Base-by-base conservation (phyloP, 768 basidiomycete species). In the Butyriboletus loyo region DNA sequence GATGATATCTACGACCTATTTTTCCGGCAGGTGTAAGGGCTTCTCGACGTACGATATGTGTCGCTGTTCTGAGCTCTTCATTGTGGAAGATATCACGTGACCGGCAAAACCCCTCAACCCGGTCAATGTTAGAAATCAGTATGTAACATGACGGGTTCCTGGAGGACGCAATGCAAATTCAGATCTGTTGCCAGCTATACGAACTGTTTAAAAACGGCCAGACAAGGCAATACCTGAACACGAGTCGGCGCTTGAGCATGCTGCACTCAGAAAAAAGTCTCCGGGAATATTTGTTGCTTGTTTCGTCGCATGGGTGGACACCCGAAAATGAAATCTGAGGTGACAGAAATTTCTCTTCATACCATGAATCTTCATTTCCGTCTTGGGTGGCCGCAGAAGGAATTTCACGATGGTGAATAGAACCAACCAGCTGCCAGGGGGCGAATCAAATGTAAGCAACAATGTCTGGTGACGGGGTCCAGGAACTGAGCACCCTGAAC, bases 401-500 rank as follows among this genome's bases (percentile, higher is more conserved):
- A 27, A 35, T 22, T 42, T 28, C 25, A 14, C 19, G 35, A 50
- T 40, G 47, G 43, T 36, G 51, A 43, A 54, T 50, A 21, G 49
- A 56, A 48, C 25, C 50, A 43, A 31, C 7, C 34, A 51, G 11
- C 6, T 39, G 36, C 40, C 37, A 35, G 30, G 46, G 46, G 51
- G 36, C 56, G 59, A 58, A 55, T 58, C 50, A 54, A 27, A 56
- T 46, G 48, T 46, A 44, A 62, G 59, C 34, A 53, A 21, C 40
- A 50, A 46, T 46, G 38, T 42, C 24, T 53, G 27, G 11, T 57
- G 43, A 48, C 25, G 14, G 28, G 15, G n/a, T 49, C 52, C 44
- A 31, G 38, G 41, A 56, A 42, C 41, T 54, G 30, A 48, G 32
- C 38, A 61, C 59, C 47, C 56, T 64, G 54, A 54, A 51, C 53